phyloP scores from a whole-genome alignment of 768 basidiomycete genomes.

The Strobilomyces confusus region DNA sequence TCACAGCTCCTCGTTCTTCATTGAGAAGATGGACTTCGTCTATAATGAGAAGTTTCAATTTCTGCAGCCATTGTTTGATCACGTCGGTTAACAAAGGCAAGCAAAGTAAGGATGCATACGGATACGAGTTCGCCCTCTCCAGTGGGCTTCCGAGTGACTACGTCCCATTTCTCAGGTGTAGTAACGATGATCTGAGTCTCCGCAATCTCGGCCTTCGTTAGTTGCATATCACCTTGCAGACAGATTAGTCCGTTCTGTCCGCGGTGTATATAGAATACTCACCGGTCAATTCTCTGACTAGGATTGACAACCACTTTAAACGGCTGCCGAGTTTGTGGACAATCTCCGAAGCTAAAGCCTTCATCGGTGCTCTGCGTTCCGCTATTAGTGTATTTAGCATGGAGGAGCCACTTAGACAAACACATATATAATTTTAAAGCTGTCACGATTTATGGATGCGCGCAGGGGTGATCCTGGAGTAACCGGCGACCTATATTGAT shows the following conservation, averaged over 20 bases:
- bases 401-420: constrained; percentile 31
- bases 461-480: constrained; percentile 32
- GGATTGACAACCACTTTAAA: constrained; percentile 80
- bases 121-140: constrained; percentile 96
- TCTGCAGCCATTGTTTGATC: constrained; percentile 41
- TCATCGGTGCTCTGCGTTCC: constrained; percentile 84
- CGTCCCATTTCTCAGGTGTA: constrained; percentile 99
- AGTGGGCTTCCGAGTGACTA: constrained; percentile 94
- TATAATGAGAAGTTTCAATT: constrained; percentile 90
- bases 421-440: constrained; percentile 98
- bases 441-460: constrained; percentile 56
- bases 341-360: constrained; percentile 94
- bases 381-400: not conserved
- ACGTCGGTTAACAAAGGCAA: not conserved
- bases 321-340: constrained; percentile 90
- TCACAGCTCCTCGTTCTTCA: constrained; percentile 96
- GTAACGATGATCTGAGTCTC: constrained; percentile 98
- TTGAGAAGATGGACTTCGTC: constrained; percentile 97
- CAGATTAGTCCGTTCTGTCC: not conserved
- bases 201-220: constrained; percentile 90
- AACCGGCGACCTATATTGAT: constrained; percentile 54
- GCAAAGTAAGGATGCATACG: constrained; percentile 40
- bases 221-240: constrained; percentile 83
- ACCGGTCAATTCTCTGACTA: constrained; percentile 91
- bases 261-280: constrained; percentile 7